Base-by-base conservation (phyloP, 1,139 yeast genomes). In the Candida sanyaensis region DNA sequence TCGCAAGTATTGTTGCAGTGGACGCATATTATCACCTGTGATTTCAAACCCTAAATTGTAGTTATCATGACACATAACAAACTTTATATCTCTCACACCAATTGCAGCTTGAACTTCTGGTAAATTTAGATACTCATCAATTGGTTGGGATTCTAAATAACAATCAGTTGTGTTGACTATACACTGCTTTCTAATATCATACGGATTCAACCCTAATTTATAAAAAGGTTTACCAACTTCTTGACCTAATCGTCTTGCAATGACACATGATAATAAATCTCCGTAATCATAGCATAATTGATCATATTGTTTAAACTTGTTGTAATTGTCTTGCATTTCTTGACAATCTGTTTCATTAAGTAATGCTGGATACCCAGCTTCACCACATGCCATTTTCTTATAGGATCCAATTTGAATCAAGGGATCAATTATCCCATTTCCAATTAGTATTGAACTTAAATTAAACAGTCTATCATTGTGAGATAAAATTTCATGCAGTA, bases 321-420 rank as follows among this genome's bases (percentile, higher is more conserved):
- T n/a, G 10, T 30, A 30, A 5, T 10, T 11, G 6, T 30, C 32
- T 30, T n/a, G 6, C 32, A 30, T 30, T 5, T 30, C 10, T 11
- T 30, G 12, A 30, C 32, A 30, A 11, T 30, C 32, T n/a, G 10
- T 10, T n/a, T 30, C 32, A n/a, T 10, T 30, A 6, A 30, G 12
- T n/a, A 30, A 30, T n/a, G 32, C 32, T n/a, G 32, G 32, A 63
- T 84, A 82, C 1, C 96, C 96, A 50, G 93, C 93, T 60, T 78
- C 68, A 42, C 93, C 93, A 65, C 96, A 88, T 1, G 86, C 92
- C 95, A 88, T 88, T 55, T 92, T 91, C 60, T 81, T 81, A 65
- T 87, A 87, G 62, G 79, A 78, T 47, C 77, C 81, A 59, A 81
- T 79, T 66, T 88, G 96, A 48, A 81, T 71, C 53, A 84, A 74